Conservation (phyloP, 768 basidiomycete species). For the Epithele typhae region DNA sequence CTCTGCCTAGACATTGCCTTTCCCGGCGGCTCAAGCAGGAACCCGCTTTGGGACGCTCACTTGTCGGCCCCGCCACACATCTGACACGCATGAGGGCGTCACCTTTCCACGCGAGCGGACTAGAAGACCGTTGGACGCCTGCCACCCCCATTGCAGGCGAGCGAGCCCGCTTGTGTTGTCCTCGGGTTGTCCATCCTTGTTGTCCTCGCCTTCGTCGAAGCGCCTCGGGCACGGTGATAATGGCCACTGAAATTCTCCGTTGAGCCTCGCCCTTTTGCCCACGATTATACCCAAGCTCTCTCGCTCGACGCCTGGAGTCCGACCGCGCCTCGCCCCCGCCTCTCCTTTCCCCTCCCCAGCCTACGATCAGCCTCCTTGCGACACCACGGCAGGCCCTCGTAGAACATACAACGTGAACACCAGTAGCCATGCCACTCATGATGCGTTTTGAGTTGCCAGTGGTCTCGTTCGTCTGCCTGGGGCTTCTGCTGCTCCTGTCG, state of each 20-base stretch:
- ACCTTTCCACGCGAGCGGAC: neutral
- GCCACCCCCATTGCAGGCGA: no score
- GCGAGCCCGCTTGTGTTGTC: neutral
- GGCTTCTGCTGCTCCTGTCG: slow-evolving; percentile 18
- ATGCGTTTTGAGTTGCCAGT: slow-evolving; percentile 26
- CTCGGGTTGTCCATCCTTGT: slow-evolving; percentile 4
- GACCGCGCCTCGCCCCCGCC: neutral
- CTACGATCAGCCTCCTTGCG: neutral
- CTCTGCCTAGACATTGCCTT: neutral
- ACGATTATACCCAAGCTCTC: slow-evolving; percentile 1
- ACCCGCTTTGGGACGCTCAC: neutral
- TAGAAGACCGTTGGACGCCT: neutral
- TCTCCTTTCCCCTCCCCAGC: neutral
- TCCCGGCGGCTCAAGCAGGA: neutral
- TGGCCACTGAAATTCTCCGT: neutral
- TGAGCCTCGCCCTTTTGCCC: neutral
- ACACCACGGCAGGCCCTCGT: neutral
- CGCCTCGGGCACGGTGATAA: neutral
- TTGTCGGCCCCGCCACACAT: neutral
- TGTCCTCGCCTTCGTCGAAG: neutral
- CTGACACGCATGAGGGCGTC: neutral
- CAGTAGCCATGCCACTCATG: neutral
- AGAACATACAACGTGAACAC: no score
- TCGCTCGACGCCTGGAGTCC: slow-evolving; percentile 4
- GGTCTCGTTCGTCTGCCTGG: slow-evolving; percentile 25